Percentiles rank a stretch among this genome's conserved stretches.
Evolutionary conservation across 2,329 filamentous ascomycete species (phyloP).

Genomic region (Sclerotiophoma versabilis): DNA sequence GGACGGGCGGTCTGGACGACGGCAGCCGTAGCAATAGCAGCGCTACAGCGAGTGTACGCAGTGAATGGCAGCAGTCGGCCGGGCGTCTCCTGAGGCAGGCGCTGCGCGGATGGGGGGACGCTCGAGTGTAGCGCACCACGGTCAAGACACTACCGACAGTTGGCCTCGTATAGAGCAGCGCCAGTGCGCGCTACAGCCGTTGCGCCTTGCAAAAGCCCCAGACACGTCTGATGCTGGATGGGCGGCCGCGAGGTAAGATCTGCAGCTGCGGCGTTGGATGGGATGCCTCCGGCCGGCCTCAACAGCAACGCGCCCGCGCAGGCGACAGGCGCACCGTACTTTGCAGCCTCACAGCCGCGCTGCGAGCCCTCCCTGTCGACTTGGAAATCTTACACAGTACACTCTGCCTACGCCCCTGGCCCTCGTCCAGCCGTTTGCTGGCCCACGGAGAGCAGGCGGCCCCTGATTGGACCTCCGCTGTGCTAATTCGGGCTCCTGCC

Average conservation of each 20-base stretch:
- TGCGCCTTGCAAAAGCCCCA: constrained; percentile 6
- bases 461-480: constrained; percentile 6
- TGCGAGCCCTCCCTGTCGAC: neutral
- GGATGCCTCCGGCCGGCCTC: neutral
- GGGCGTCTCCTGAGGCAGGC: constrained; percentile 8
- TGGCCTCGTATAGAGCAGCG: constrained; percentile 15
- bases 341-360: constrained; percentile 6
- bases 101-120: constrained; percentile 14
- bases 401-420: neutral
- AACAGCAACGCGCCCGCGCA: constrained; percentile 3
- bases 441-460: neutral
- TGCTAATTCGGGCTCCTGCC: constrained; percentile 3
- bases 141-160: constrained; percentile 12
- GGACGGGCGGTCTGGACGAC: neutral
- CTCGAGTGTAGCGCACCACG: constrained; percentile 14
- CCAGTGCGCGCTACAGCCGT: constrained; percentile 17
- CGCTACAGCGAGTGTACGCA: constrained; percentile 17
- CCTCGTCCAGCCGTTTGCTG: neutral
- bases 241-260: constrained; percentile 13
- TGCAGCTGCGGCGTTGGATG: neutral
- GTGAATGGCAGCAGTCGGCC: constrained; percentile 3
- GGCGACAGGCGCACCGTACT: neutral
- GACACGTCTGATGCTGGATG: neutral
- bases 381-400: constrained; percentile 10
- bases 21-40: neutral